Evolutionary conservation across 2,329 filamentous ascomycete species (phyloP).

Genomic region (Pleomassaria siparia): DNA sequence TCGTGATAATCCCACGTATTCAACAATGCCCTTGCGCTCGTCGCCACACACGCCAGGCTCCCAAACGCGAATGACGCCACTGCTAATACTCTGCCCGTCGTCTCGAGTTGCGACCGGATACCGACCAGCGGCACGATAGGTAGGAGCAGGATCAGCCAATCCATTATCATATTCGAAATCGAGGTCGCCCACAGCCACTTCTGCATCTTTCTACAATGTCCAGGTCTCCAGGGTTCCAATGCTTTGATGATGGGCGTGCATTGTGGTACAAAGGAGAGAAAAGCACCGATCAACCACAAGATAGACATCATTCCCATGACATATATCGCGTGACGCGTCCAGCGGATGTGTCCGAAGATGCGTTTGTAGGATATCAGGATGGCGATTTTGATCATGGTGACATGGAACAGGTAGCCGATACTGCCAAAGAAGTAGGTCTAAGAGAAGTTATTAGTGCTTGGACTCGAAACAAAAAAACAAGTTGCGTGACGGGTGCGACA

Average conservation of each 20-base stretch:
- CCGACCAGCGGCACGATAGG: background rate
- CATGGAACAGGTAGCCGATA: background rate
- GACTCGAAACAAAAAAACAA: no score
- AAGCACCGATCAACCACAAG: background rate
- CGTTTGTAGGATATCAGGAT: constrained; percentile 3
- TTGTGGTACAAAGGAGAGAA: constrained; percentile 1
- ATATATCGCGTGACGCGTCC: background rate
- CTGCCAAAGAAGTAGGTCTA: constrained; percentile 1
- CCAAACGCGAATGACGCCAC: background rate
- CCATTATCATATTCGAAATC: constrained; percentile 1
- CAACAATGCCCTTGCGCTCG: background rate
- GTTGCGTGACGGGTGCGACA: background rate
- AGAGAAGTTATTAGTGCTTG: background rate
- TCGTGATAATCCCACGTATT: background rate
- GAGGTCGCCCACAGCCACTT: constrained; percentile 1
- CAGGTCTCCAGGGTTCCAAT: background rate
- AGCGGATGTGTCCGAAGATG: constrained; percentile 1
- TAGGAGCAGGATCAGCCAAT: background rate
- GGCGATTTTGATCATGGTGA: constrained; percentile 2
- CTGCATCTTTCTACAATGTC: background rate
- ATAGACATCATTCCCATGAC: background rate
- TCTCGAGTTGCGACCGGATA: background rate
- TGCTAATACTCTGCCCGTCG: background rate
- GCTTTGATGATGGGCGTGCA: background rate
- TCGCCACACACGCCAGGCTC: background rate